A percentile compares a stretch with the other conserved stretches of the same genome.
Evolutionary conservation across 352 stramenopile species (phyloP).

Genomic region (Phytopythium oedochilum): DNA sequence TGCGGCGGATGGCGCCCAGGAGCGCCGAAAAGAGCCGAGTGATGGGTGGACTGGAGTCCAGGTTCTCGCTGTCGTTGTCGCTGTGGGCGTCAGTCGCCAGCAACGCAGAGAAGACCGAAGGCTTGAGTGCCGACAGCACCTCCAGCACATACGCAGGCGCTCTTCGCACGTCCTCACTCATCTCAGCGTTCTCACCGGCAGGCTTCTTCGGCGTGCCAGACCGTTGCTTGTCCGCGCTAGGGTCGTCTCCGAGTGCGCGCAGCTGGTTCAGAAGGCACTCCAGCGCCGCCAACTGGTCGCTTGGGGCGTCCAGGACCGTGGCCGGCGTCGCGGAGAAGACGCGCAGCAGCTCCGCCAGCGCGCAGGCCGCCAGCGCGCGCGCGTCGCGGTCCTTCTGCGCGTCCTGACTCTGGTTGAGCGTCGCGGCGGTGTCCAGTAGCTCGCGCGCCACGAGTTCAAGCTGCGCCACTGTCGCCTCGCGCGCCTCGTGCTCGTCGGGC

Average conservation of each 20-base stretch:
- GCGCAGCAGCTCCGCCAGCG: conserved; percentile 67
- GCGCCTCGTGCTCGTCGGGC: conserved; percentile 24
- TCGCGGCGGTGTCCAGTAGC: conserved; percentile 27
- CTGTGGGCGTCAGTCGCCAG: conserved; percentile 30
- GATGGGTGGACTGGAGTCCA: conserved; percentile 41
- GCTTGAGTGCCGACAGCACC: conserved; percentile 54
- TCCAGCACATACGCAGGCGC: conserved; percentile 60
- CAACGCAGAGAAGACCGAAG: conserved; percentile 38
- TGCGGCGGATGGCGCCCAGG: conserved; percentile 56
- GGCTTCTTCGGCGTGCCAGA: neutral
- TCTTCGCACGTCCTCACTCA: conserved; percentile 21
- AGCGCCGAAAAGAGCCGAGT: conserved; percentile 69
- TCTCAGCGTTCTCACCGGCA: conserved; percentile 6
- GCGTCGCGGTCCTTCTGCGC: conserved; percentile 45
- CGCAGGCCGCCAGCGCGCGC: conserved; percentile 59
- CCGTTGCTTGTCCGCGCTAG: neutral
- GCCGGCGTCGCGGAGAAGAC: conserved; percentile 59
- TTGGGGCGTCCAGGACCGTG: conserved; percentile 57
- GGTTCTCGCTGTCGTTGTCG: conserved; percentile 19
- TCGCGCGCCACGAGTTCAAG: conserved; percentile 46
- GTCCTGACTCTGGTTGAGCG: conserved; percentile 25
- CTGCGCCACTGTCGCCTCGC: conserved; percentile 18
- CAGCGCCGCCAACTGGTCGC: conserved; percentile 53
- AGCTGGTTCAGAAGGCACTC: conserved; percentile 65
- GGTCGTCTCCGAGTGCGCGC: conserved; percentile 17